Evolutionary conservation across 2,329 filamentous ascomycete genomes (phyloP).

Genomic region (Arthrobotrys megalospora): DNA sequence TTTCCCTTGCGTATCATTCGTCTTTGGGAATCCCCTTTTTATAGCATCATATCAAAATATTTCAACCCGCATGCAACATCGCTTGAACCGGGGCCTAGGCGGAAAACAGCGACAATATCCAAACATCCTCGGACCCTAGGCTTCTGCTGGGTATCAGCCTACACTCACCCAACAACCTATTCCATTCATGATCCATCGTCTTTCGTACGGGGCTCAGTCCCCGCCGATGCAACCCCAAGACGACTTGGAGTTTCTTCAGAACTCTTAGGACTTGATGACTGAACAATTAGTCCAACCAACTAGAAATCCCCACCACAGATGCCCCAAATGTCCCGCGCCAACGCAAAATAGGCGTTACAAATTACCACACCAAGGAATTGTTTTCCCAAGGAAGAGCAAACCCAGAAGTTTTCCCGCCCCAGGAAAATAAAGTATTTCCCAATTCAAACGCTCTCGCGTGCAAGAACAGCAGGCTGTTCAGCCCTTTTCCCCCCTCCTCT

Average conservation of each 20-base stretch:
- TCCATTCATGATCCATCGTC: not conserved
- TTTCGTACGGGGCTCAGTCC: conserved; percentile 2
- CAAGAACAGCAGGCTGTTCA: not conserved
- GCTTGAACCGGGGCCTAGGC: not conserved
- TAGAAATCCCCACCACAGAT: too few relatives aligned
- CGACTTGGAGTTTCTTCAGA: not conserved
- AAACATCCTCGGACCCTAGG: conserved; percentile 22
- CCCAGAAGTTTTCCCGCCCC: not conserved
- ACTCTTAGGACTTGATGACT: not conserved
- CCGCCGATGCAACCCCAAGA: conserved; percentile 26
- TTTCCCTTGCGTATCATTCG: conserved; percentile 6
- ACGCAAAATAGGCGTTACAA: conserved; percentile 13
- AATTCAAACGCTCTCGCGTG: not conserved
- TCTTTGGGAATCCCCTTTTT: conserved; percentile 4
- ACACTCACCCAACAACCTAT: not conserved
- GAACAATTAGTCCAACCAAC: not conserved
- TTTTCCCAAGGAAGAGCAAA: not conserved
- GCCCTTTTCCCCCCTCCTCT: not conserved
- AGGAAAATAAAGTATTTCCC: too few relatives aligned
- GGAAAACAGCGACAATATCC: not conserved
- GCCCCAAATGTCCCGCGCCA: not conserved
- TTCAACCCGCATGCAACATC: conserved; percentile 13
- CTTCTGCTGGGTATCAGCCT: conserved; percentile 4
- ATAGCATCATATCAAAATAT: conserved; percentile 3
- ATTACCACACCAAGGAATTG: conserved; percentile 1